phyloP scores from a whole-genome alignment of 768 basidiomycete species.

The Lactifluus volemus region DNA sequence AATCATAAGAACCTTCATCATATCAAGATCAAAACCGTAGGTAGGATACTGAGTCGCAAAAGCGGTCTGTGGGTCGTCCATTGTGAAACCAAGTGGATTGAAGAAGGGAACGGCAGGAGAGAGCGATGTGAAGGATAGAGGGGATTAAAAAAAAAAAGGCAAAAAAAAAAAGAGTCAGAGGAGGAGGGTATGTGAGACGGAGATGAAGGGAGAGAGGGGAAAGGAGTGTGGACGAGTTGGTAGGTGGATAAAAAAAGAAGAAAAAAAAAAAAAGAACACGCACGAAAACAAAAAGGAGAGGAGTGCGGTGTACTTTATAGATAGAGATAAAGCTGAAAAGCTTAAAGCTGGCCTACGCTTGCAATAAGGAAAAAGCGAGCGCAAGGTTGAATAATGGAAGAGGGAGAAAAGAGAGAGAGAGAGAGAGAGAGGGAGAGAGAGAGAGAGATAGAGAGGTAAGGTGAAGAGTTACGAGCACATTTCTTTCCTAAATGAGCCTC shows the following conservation, averaged over 20 bases:
- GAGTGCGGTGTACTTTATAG: slow-evolving; percentile 29
- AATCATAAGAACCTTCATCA: slow-evolving; percentile 67
- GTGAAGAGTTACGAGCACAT: neutral
- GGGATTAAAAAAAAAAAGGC: slow-evolving; percentile 28
- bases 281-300: slow-evolving; percentile 34
- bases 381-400: neutral
- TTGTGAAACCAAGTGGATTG: slow-evolving; percentile 22
- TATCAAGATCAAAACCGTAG: slow-evolving; percentile 78
- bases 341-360: slow-evolving; percentile 13
- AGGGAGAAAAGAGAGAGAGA: neutral
- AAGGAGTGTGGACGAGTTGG: slow-evolving; percentile 25
- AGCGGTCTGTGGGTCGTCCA: slow-evolving; percentile 70
- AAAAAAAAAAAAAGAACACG: slow-evolving; percentile 29
- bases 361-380: slow-evolving; percentile 12
- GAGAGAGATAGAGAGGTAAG: neutral
- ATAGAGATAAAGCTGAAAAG: slow-evolving; percentile 27
- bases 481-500: neutral
- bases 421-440: neutral
- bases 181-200: slow-evolving; percentile 38
- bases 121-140: slow-evolving; percentile 14
- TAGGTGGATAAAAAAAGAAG: slow-evolving; percentile 12
- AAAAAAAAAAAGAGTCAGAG: slow-evolving; percentile 46
- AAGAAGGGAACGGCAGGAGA: slow-evolving; percentile 19
- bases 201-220: slow-evolving; percentile 11
- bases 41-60: slow-evolving; percentile 61